phyloP scores from a whole-genome alignment of 441 rosid species.

The Bruguiera hainesii region DNA sequence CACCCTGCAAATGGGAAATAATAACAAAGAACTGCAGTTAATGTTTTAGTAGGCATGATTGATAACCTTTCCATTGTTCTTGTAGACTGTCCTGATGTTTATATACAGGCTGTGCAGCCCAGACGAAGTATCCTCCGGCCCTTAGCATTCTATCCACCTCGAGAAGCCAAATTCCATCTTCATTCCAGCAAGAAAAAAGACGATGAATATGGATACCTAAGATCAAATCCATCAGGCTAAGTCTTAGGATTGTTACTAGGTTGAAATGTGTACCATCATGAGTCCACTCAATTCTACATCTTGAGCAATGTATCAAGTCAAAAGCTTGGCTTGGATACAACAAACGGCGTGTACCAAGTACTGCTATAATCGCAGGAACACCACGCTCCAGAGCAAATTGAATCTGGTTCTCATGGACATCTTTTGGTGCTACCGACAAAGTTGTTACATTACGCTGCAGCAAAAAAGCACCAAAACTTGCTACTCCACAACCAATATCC shows the following conservation, averaged over 20 bases:
- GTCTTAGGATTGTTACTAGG: slow-evolving; percentile 3
- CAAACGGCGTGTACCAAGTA: slow-evolving; percentile 67
- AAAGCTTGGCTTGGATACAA: slow-evolving; percentile 93
- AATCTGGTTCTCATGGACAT: slow-evolving; percentile 89
- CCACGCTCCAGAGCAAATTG: slow-evolving; percentile 97
- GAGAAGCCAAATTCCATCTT: slow-evolving; percentile 86
- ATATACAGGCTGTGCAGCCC: slow-evolving; percentile 93
- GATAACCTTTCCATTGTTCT: slow-evolving; percentile 82
- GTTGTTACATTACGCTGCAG: slow-evolving; percentile 59
- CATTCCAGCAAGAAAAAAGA: slow-evolving; percentile 20
- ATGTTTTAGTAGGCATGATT: neutral
- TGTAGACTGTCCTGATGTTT: slow-evolving; percentile 66
- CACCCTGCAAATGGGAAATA: neutral
- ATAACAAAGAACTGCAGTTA: neutral
- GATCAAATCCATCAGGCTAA: neutral
- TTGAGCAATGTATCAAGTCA: slow-evolving; percentile 86
- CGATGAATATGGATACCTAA: slow-evolving; percentile 13
- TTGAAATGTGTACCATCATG: slow-evolving; percentile 52
- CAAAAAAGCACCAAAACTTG: slow-evolving; percentile 89
- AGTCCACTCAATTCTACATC: slow-evolving; percentile 93
- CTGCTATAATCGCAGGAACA: slow-evolving; percentile 91
- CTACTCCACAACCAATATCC: slow-evolving; percentile 88
- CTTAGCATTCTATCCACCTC: slow-evolving; percentile 89
- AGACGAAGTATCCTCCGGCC: slow-evolving; percentile 84
- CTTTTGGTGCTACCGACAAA: slow-evolving; percentile 86